Percentiles rank a stretch among this genome's conserved stretches.
These are phyloP conservation scores for Phytophthora lateralis DNA, from an alignment of 352 stramenopile species.

Conservation along the genomic window DNA sequence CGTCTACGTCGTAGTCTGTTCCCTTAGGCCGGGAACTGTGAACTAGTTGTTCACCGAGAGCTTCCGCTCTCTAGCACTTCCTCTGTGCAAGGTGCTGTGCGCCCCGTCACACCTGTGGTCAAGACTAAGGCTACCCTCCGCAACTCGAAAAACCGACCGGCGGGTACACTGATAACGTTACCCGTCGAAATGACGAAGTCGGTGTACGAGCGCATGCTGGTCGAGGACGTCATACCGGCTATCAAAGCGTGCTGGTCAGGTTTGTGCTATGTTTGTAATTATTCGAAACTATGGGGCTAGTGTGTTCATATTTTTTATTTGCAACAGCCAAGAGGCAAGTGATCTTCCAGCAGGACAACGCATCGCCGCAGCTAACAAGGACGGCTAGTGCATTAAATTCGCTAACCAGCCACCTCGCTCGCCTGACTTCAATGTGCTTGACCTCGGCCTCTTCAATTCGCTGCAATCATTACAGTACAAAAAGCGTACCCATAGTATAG, in stretches of 20 bases:
- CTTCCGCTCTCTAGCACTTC: too few relatives aligned
- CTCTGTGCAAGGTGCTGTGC: too few relatives aligned
- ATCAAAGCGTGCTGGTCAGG: neutral
- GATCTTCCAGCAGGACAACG: neutral
- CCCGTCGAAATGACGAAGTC: neutral
- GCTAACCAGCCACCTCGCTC: neutral
- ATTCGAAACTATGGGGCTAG: neutral
- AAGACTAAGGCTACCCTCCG: neutral
- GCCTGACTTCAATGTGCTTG: neutral
- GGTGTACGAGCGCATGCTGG: neutral
- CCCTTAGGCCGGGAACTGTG: too few relatives aligned
- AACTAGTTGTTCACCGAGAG: too few relatives aligned
- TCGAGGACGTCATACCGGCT: neutral
- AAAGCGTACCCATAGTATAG: too few relatives aligned
- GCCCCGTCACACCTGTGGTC: too few relatives aligned
- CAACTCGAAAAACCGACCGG: neutral
- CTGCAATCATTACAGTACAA: too few relatives aligned
- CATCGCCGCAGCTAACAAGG: neutral
- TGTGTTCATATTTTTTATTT: neutral
- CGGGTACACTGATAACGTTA: neutral
- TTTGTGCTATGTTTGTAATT: constrained; percentile 1
- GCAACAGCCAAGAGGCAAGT: neutral
- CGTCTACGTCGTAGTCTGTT: too few relatives aligned
- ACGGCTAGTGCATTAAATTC: neutral
- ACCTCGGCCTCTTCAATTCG: too few relatives aligned